Evolutionary conservation across 2,329 filamentous ascomycete species (phyloP).

Genomic region (Paraphaeosphaeria minitans): DNA sequence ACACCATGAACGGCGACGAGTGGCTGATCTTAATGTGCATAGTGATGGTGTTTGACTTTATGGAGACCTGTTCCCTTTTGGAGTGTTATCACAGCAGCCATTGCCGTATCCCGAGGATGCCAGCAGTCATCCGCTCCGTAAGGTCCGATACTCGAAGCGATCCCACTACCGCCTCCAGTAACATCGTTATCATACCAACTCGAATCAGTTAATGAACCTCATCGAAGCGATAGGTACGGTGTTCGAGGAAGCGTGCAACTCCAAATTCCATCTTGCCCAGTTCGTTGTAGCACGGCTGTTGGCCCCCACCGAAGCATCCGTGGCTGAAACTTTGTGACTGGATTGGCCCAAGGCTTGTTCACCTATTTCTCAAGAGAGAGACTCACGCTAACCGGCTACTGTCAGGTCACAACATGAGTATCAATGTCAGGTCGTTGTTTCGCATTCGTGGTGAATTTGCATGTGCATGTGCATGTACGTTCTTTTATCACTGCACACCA

Average conservation of each 20-base stretch:
- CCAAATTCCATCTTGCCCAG: neutral
- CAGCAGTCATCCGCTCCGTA: neutral
- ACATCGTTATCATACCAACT: neutral
- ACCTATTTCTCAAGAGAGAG: neutral
- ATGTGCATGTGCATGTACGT: too few relatives aligned
- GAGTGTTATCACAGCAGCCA: too few relatives aligned
- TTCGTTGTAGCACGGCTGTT: neutral
- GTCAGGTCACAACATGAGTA: neutral
- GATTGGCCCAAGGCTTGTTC: neutral
- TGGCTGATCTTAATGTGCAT: too few relatives aligned
- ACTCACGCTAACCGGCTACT: neutral
- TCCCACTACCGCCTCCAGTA: neutral
- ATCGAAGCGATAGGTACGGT: neutral
- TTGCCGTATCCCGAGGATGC: neutral
- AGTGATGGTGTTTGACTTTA: too few relatives aligned
- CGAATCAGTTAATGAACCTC: neutral
- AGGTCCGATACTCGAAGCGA: neutral
- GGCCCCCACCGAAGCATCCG: neutral
- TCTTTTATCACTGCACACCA: too few relatives aligned
- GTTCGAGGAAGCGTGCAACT: neutral
- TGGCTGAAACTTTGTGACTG: neutral
- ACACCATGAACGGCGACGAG: too few relatives aligned
- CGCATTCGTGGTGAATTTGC: too few relatives aligned
- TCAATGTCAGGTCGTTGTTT: too few relatives aligned
- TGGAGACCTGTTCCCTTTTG: too few relatives aligned